These are phyloP conservation scores for Aspergillus hancockii DNA, from an alignment of 495 filamentous ascomycete genomes.

Conservation along the genomic window DNA sequence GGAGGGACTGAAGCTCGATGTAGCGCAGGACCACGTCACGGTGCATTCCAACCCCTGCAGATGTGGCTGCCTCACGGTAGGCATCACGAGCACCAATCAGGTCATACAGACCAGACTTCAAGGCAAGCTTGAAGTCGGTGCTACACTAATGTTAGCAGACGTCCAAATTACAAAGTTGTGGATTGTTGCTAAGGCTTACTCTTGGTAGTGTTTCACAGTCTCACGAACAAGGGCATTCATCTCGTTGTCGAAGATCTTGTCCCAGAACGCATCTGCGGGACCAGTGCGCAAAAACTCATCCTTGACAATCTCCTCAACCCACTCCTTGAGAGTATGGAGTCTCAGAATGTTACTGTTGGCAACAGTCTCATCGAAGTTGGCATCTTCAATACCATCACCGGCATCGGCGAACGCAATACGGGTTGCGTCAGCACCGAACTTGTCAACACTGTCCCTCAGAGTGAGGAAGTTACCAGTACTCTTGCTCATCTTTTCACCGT, in stretches of 20 bases:
- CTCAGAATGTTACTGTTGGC: slow-evolving; percentile 88
- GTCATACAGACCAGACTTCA: slow-evolving; percentile 90
- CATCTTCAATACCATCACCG: slow-evolving; percentile 91
- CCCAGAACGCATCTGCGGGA: slow-evolving; percentile 74
- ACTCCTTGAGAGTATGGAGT: slow-evolving; percentile 82
- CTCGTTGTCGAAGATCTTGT: slow-evolving; percentile 90
- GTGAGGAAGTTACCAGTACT: slow-evolving; percentile 95
- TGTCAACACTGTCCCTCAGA: slow-evolving; percentile 78
- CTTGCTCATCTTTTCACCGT: slow-evolving; percentile 97
- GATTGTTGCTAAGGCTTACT: slow-evolving; percentile 41
- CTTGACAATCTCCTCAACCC: slow-evolving; percentile 82
- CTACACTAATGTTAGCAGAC: slow-evolving; percentile 40
- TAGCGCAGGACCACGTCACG: slow-evolving; percentile 73
- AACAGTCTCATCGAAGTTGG: slow-evolving; percentile 95
- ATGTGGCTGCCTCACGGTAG: slow-evolving; percentile 78
- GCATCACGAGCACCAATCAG: slow-evolving; percentile 82
- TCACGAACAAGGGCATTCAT: slow-evolving; percentile 81
- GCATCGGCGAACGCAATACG: slow-evolving; percentile 92
- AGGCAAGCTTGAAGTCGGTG: slow-evolving; percentile 85
- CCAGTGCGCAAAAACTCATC: slow-evolving; percentile 74
- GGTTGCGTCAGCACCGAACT: slow-evolving; percentile 92
- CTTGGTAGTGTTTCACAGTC: slow-evolving; percentile 72
- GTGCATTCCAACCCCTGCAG: slow-evolving; percentile 81
- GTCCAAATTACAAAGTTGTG: background rate
- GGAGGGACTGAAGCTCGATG: slow-evolving; percentile 81